These are phyloP conservation scores for Monosporascus sp. DNA, from an alignment of 2,329 filamentous ascomycete genomes.

Conservation along the genomic window DNA sequence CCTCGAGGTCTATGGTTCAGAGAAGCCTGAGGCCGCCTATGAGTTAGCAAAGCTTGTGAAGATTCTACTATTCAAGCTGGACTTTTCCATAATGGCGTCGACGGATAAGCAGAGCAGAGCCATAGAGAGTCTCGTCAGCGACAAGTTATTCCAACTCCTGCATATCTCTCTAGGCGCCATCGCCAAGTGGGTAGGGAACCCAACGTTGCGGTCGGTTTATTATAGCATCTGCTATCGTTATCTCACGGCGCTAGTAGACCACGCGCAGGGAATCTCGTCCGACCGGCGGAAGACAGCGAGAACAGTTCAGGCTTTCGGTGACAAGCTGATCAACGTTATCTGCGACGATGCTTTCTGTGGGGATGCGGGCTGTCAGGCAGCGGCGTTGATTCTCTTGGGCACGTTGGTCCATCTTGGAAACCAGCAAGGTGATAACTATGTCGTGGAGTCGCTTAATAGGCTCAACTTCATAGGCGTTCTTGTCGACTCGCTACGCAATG, in stretches of 20 bases:
- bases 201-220: conserved; percentile 73
- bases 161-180: conserved; percentile 78
- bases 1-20: conserved; percentile 69
- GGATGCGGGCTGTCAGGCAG: conserved; percentile 73
- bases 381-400: conserved; percentile 79
- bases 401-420: conserved; percentile 69
- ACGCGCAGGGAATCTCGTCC: conserved; percentile 40
- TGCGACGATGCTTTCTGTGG: conserved; percentile 92
- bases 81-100: conserved; percentile 41
- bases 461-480: conserved; percentile 89
- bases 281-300: conserved; percentile 62
- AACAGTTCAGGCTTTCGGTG: conserved; percentile 62
- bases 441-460: conserved; percentile 74
- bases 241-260: conserved; percentile 61
- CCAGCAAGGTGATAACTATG: conserved; percentile 63
- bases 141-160: conserved; percentile 88
- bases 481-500: conserved; percentile 76
- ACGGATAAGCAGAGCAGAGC: conserved; percentile 38
- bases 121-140: conserved; percentile 70
- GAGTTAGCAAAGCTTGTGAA: conserved; percentile 74
- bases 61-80: conserved; percentile 65
- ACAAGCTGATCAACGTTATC: conserved; percentile 75
- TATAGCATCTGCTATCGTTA: conserved; percentile 91
- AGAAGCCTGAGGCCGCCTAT: conserved; percentile 63
- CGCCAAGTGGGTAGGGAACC: conserved; percentile 63